phyloP scores from a whole-genome alignment of 176 grass and related monocot genomes.

The Alloteropsis semialata region DNA sequence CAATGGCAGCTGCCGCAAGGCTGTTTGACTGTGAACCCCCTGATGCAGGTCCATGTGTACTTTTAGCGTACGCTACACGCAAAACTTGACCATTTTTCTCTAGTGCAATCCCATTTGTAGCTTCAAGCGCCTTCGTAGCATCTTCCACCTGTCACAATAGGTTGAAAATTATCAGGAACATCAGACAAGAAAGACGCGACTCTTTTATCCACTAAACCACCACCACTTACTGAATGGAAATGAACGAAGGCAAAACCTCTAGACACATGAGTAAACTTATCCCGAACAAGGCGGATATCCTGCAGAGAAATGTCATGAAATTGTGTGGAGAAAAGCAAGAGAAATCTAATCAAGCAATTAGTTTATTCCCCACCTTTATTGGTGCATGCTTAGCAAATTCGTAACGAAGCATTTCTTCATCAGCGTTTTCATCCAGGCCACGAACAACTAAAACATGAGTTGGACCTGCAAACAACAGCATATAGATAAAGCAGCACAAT shows the following conservation, averaged over 20 bases:
- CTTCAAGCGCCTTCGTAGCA: conserved; percentile 96
- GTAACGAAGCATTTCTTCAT: conserved; percentile 98
- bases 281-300: conserved; percentile 96
- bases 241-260: conserved; percentile 97
- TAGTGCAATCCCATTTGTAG: conserved; percentile 89
- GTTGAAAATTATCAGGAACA: conserved; percentile 17
- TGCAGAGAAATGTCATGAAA: conserved; percentile 40
- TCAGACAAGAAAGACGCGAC: background rate
- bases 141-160: conserved; percentile 74
- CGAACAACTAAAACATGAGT: conserved; percentile 99
- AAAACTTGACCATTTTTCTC: conserved; percentile 92
- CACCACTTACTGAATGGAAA: conserved; percentile 84
- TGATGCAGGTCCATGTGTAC: conserved; percentile 74
- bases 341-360: background rate
- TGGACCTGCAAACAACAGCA: conserved; percentile 60
- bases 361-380: conserved; percentile 65
- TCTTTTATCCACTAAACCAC: conserved; percentile 3
- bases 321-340: background rate
- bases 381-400: conserved; percentile 97
- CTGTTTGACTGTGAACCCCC: conserved; percentile 73
- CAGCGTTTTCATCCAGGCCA: conserved; percentile 94
- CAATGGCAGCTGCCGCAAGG: conserved; percentile 95
- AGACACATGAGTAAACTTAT: conserved; percentile 98
- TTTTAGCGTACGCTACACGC: conserved; percentile 97
- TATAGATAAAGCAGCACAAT: conserved; percentile 17